Percentiles rank a stretch among this genome's conserved stretches.
phyloP scores from a whole-genome alignment of 192 early-diverging fungal genomes.

The Dimargaris cristalligena region DNA sequence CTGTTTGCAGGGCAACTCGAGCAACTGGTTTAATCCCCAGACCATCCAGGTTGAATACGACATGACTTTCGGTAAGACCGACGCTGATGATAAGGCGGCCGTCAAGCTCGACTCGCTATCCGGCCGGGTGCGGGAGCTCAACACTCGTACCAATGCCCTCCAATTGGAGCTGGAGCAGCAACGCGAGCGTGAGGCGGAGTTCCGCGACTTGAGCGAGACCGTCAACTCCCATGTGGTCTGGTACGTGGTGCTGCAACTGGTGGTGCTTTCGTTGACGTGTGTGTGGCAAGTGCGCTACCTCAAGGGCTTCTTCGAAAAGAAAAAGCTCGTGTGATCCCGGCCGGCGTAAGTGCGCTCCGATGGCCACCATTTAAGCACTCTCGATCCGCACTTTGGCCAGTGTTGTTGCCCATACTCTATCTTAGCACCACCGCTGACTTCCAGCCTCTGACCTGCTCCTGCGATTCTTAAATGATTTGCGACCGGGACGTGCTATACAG shows the following conservation, averaged over 20 bases:
- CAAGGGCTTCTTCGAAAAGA: constrained; percentile 71
- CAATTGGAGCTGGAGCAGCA: constrained; percentile 79
- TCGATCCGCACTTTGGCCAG: no score
- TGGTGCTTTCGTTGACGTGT: constrained; percentile 54
- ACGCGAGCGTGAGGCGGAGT: constrained; percentile 77
- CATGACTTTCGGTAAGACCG: constrained; percentile 46
- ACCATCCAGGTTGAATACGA: constrained; percentile 35
- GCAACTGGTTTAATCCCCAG: constrained; percentile 54
- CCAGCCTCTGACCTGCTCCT: no score
- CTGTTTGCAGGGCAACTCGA: constrained; percentile 53
- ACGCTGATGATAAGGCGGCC: constrained; percentile 26
- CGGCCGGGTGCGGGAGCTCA: constrained; percentile 62
- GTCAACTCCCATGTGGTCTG: constrained; percentile 71
- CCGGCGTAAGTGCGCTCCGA: no score
- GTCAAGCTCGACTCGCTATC: constrained; percentile 45
- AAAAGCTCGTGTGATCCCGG: constrained; percentile 86
- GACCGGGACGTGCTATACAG: no score
- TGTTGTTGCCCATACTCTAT: no score
- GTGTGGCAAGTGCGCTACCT: constrained; percentile 82
- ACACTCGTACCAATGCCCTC: constrained; percentile 62
- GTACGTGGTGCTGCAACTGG: constrained; percentile 78
- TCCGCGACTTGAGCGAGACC: constrained; percentile 67
- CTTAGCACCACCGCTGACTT: no score
- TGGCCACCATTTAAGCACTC: no score
- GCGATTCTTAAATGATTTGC: no score